A percentile compares a stretch with the other conserved stretches of the same genome.
Conservation (phyloP, 140 eudicot species). For the Flaveria floridana region DNA sequence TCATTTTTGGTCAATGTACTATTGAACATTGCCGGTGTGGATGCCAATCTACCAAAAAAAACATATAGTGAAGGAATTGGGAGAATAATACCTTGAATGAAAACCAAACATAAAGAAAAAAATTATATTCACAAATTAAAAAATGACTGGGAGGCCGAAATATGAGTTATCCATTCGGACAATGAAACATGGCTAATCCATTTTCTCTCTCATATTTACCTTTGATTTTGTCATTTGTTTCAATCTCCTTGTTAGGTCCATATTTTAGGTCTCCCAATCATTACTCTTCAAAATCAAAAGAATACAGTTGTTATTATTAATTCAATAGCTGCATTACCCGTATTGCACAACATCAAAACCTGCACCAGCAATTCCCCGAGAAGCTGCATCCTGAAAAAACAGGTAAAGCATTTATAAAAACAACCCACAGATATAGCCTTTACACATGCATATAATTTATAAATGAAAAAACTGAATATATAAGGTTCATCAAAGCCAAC, state of each 20-base stretch:
- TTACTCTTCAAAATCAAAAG: not conserved
- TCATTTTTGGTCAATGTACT: slow-evolving; percentile 71
- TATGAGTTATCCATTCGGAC: not conserved
- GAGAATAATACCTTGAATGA: not conserved
- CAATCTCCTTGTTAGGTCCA: not conserved
- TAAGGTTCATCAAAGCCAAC: slow-evolving; percentile 3
- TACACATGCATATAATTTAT: not conserved
- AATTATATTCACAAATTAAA: not conserved
- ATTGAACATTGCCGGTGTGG: slow-evolving; percentile 97
- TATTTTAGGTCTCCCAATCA: not conserved
- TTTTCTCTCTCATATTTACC: not conserved
- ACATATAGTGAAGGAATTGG: not conserved
- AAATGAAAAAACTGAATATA: slow-evolving; percentile 1
- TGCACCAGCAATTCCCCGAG: slow-evolving; percentile 79
- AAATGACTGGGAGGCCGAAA: not conserved
- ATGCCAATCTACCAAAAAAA: slow-evolving; percentile 60
- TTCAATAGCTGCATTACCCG: slow-evolving; percentile 53
- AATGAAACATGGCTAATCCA: not conserved
- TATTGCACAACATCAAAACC: slow-evolving; percentile 85
- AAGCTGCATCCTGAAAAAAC: slow-evolving; percentile 83
- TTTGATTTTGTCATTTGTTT: not conserved
- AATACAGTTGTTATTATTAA: not conserved
- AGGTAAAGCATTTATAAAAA: slow-evolving; percentile 20
- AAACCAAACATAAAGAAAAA: not conserved
- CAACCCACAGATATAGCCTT: slow-evolving; percentile 9